Evolutionary conservation across 805 yeast species (phyloP).

Genomic region (Ogataea salicorniae): DNA sequence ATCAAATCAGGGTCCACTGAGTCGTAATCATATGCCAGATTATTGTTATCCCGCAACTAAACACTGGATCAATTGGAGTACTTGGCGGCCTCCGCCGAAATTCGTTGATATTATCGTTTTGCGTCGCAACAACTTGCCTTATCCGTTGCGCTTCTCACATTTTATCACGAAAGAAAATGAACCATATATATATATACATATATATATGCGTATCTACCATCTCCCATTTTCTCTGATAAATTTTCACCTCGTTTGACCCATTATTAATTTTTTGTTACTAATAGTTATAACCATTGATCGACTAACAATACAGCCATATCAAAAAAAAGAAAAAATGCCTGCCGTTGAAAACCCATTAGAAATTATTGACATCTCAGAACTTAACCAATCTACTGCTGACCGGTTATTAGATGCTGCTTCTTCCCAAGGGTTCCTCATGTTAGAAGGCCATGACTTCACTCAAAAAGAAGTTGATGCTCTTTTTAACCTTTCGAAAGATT

Average conservation of each 20-base stretch:
- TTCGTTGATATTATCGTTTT: neutral
- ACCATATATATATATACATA: too few relatives aligned
- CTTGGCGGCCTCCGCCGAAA: too few relatives aligned
- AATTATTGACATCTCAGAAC: constrained; percentile 51
- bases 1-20: too few relatives aligned
- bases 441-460: constrained; percentile 46
- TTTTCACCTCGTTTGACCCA: neutral
- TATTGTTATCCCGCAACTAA: too few relatives aligned
- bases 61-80: too few relatives aligned
- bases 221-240: neutral
- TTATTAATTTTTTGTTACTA: neutral
- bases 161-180: too few relatives aligned
- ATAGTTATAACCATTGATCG: too few relatives aligned
- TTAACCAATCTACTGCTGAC: constrained; percentile 40
- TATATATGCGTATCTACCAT: too few relatives aligned
- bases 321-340: neutral
- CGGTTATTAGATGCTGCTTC: constrained; percentile 48
- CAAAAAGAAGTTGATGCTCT: constrained; percentile 37
- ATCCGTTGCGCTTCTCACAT: too few relatives aligned
- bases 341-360: constrained; percentile 41
- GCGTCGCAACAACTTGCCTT: too few relatives aligned
- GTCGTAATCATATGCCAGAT: too few relatives aligned
- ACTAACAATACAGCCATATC: too few relatives aligned
- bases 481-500: constrained; percentile 22
- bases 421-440: constrained; percentile 45